Evolutionary conservation across 1,139 yeast genomes (phyloP), one percentile per base, ranked within the genome.

Genomic region (Lizanozyma gosingica): DNA sequence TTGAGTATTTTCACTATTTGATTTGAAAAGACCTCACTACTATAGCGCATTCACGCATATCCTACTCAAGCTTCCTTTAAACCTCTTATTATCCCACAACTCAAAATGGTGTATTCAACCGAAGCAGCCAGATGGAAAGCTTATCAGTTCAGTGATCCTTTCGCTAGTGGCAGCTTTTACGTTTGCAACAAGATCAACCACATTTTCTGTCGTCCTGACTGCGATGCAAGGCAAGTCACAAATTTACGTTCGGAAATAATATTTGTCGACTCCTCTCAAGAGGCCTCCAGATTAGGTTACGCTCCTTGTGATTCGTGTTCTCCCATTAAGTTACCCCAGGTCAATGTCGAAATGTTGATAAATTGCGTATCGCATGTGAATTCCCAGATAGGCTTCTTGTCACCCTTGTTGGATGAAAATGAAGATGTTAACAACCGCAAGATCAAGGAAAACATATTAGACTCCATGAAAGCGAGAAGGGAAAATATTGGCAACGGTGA

Each of bases 71-170:
- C n/a, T n/a, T n/a, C n/a, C n/a, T n/a, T n/a, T n/a, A 22, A 22
- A 22, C 11, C 29, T 6, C 11, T 22, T 22, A 6, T 11, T 22
- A 22, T 6, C 29, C 6, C 11, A 22, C 29, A 22, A 22, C 29
- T 22, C 6, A 11, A 6, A 6, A 71, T 70, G 74, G 60, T 61
- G 9, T 77, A 76, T 53, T 51, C 64, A 2, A 56, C 72, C 4
- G 78, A 74, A 35, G 56, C 63, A 22, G 60, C 75, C 37, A 77
- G 69, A 50, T 77, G 83, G 83, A 76, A 72, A 44, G 85, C 85
- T 2, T 79, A 76, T 55, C 82, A 78, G 52, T 77, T 77, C 53
- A 67, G 74, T 45, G 86, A 80, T 53, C 86, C 86, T 1, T 78
- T 77, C 51, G 81, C 85, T 9, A 73, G 80, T 2, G 75, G 73